A percentile compares a stretch with the other conserved stretches of the same genome.
These are phyloP conservation scores for Grosmannia serpens DNA, from an alignment of 2,329 filamentous ascomycete genomes.

Conservation along the genomic window DNA sequence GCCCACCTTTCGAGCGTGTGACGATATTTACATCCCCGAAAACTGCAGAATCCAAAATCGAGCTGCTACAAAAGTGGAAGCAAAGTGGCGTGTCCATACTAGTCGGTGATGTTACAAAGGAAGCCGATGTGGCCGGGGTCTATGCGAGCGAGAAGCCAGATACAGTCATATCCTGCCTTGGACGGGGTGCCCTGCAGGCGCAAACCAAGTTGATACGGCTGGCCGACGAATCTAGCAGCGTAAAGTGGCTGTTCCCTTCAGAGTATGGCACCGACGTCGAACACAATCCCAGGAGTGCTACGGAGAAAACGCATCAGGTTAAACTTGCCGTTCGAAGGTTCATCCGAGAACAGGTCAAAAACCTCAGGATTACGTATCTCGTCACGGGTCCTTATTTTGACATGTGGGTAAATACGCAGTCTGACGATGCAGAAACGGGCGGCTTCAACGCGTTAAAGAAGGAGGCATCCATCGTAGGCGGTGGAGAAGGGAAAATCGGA, in stretches of 20 bases:
- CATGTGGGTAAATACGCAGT: slow-evolving; percentile 39
- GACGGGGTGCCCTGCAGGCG: slow-evolving; percentile 46
- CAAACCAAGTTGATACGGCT: slow-evolving; percentile 52
- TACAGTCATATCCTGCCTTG: slow-evolving; percentile 54
- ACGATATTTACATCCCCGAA: slow-evolving; percentile 30
- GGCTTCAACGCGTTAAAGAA: slow-evolving; percentile 46
- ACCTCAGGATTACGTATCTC: slow-evolving; percentile 52
- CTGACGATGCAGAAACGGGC: slow-evolving; percentile 31
- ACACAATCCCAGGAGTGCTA: slow-evolving; percentile 42
- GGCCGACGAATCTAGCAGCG: slow-evolving; percentile 39
- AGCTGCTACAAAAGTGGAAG: slow-evolving; percentile 30
- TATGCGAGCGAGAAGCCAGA: slow-evolving; percentile 45
- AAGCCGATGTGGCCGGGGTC: slow-evolving; percentile 41
- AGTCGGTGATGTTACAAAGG: slow-evolving; percentile 40
- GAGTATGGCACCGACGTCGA: slow-evolving; percentile 58
- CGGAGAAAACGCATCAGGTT: slow-evolving; percentile 56
- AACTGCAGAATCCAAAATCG: slow-evolving; percentile 37
- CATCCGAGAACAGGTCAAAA: slow-evolving; percentile 38
- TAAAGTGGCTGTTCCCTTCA: slow-evolving; percentile 55
- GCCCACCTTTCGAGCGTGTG: slow-evolving; percentile 19
- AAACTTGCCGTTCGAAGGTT: slow-evolving; percentile 58
- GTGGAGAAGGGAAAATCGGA: slow-evolving; percentile 49
- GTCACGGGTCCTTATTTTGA: slow-evolving; percentile 62
- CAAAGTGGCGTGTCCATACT: slow-evolving; percentile 37
- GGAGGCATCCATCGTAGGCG: slow-evolving; percentile 49